Percentiles rank a stretch among this genome's conserved stretches.
Evolutionary conservation across 192 early-diverging fungal genomes (phyloP).

Genomic region (Rhizophagus prolifer): DNA sequence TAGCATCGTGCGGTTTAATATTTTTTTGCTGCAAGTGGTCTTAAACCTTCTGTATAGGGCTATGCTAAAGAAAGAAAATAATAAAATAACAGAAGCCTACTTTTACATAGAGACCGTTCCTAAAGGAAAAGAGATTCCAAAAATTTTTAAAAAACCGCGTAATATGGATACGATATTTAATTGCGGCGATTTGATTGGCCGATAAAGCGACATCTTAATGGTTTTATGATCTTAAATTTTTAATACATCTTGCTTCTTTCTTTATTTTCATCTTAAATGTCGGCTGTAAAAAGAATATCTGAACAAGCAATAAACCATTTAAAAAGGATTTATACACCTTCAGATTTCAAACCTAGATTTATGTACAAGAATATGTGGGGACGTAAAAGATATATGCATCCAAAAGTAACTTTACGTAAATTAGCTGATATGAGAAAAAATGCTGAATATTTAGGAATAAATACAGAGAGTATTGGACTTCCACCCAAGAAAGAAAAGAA

Average conservation of each 20-base stretch:
- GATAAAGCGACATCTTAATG: too few relatives aligned
- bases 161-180: too few relatives aligned
- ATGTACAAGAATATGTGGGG: constrained; percentile 34
- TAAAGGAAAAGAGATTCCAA: too few relatives aligned
- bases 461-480: constrained; percentile 54
- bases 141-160: too few relatives aligned
- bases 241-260: too few relatives aligned
- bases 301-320: not conserved
- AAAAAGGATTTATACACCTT: constrained; percentile 17
- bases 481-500: constrained; percentile 38
- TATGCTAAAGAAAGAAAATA: too few relatives aligned
- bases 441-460: constrained; percentile 48
- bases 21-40: too few relatives aligned
- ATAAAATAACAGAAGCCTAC: too few relatives aligned
- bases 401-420: constrained; percentile 49
- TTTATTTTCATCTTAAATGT: not conserved
- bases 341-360: constrained; percentile 41
- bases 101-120: too few relatives aligned
- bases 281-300: constrained; percentile 21
- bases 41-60: too few relatives aligned
- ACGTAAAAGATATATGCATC: constrained; percentile 44
- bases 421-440: constrained; percentile 67
- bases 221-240: not conserved
- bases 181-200: too few relatives aligned
- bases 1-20: too few relatives aligned